Conservation (phyloP, 768 basidiomycete genomes). For the Dentipellis fragilis region DNA sequence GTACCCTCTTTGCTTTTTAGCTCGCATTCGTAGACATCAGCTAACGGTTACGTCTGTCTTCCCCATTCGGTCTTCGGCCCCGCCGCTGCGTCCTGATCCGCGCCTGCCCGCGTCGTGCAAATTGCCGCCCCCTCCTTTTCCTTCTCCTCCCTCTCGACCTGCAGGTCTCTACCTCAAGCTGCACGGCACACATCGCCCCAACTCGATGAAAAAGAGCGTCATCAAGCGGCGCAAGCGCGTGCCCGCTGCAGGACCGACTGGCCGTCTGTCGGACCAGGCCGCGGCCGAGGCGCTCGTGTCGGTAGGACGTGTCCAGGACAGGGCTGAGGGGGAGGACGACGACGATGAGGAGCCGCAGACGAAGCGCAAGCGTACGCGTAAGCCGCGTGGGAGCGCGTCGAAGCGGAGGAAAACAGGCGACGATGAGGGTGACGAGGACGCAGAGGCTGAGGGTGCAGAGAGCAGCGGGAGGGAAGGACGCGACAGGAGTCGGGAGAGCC, state of each 20-base stretch:
- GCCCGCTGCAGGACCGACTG: constrained; percentile 59
- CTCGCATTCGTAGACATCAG: neutral
- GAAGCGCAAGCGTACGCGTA: constrained; percentile 35
- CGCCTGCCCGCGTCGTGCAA: neutral
- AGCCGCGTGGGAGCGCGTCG: constrained; percentile 23
- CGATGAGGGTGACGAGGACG: constrained; percentile 19
- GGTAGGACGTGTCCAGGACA: constrained; percentile 48
- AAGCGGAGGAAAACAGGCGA: constrained; percentile 9
- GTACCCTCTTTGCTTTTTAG: neutral
- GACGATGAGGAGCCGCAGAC: constrained; percentile 26
- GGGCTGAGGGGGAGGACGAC: constrained; percentile 33
- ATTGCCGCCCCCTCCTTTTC: neutral
- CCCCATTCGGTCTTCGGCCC: neutral
- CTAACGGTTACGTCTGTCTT: neutral
- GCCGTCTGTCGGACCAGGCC: constrained; percentile 70
- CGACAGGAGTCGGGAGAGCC: neutral
- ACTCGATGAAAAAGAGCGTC: constrained; percentile 98
- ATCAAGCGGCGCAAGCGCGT: constrained; percentile 98
- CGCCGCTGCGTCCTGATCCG: neutral
- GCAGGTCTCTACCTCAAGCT: constrained; percentile 98
- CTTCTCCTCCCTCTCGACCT: neutral
- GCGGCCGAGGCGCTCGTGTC: constrained; percentile 85
- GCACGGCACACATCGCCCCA: constrained; percentile 93
- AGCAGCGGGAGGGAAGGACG: constrained; percentile 5
- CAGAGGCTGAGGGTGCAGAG: constrained; percentile 9